A percentile compares a stretch with the other conserved stretches of the same genome.
phyloP scores from a whole-genome alignment of 768 basidiomycete species.

The Boletus reticuloceps region DNA sequence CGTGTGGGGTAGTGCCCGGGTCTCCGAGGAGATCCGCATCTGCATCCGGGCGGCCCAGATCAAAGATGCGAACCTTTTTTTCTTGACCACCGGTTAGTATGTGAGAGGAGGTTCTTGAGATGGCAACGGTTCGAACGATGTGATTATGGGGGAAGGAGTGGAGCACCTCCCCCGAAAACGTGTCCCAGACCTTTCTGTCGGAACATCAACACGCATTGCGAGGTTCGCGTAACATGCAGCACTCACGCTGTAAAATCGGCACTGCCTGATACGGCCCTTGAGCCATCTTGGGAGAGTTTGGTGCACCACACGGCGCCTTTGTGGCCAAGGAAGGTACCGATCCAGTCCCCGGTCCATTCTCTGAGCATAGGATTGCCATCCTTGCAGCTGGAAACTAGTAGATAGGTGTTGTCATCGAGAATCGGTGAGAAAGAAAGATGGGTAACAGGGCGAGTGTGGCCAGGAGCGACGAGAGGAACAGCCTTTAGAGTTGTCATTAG shows the following conservation, averaged over 20 bases:
- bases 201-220: conserved; percentile 1
- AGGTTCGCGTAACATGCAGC: background rate
- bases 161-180: conserved; percentile 79
- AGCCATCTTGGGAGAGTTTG: conserved; percentile 83
- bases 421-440: conserved; percentile 91
- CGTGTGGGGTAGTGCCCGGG: conserved; percentile 62
- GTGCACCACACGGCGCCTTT: conserved; percentile 98
- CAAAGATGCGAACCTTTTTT: conserved; percentile 95
- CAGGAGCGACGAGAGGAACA: conserved; percentile 79
- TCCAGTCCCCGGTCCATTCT: conserved; percentile 99
- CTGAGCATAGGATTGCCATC: conserved; percentile 98
- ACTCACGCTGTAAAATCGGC: conserved; percentile 95
- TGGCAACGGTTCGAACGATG: conserved; percentile 93
- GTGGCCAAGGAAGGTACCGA: conserved; percentile 87
- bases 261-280: conserved; percentile 87
- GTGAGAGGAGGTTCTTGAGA: conserved; percentile 67
- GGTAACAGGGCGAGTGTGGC: conserved; percentile 85
- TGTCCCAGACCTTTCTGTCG: conserved; percentile 92
- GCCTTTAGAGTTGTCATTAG: conserved; percentile 65
- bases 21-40: conserved; percentile 80
- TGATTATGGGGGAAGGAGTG: conserved; percentile 99
- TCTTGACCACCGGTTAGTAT: conserved; percentile 94
- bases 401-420: conserved; percentile 80
- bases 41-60: conserved; percentile 81
- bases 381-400: conserved; percentile 96